Conservation (phyloP, 768 basidiomycete species). For the Termitomyces sp. region DNA sequence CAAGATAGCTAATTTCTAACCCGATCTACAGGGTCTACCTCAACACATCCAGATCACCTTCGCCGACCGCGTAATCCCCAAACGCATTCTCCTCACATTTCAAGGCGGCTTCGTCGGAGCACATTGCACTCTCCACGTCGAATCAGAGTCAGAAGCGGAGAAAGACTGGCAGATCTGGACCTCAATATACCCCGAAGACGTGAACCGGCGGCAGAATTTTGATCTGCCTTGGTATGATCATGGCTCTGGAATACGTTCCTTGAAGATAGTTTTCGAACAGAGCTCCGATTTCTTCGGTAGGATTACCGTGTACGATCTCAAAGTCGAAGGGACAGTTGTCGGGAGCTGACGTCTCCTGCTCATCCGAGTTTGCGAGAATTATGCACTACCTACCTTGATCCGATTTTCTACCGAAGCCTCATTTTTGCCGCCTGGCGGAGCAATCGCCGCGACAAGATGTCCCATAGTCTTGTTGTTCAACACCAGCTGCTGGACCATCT, state of each 20-base stretch:
- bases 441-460: neutral
- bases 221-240: slow-evolving; percentile 33
- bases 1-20: neutral
- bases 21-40: slow-evolving; percentile 55
- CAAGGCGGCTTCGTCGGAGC: slow-evolving; percentile 86
- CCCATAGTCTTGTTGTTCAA: neutral
- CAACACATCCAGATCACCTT: slow-evolving; percentile 72
- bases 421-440: neutral
- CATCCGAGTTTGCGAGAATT: neutral
- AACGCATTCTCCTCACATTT: slow-evolving; percentile 58
- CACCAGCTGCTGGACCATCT: no score
- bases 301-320: slow-evolving; percentile 14
- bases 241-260: slow-evolving; percentile 29
- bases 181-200: slow-evolving; percentile 72
- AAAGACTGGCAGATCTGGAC: slow-evolving; percentile 47
- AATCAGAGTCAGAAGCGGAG: slow-evolving; percentile 15
- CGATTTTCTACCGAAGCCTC: neutral
- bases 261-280: slow-evolving; percentile 57
- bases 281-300: slow-evolving; percentile 8
- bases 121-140: slow-evolving; percentile 46
- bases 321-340: slow-evolving; percentile 7
- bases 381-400: neutral
- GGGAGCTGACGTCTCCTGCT: neutral
- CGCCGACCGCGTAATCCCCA: slow-evolving; percentile 45
- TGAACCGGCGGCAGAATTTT: slow-evolving; percentile 69